Conservation (phyloP, 139 green algal genomes). For the Penium margaritaceum region DNA sequence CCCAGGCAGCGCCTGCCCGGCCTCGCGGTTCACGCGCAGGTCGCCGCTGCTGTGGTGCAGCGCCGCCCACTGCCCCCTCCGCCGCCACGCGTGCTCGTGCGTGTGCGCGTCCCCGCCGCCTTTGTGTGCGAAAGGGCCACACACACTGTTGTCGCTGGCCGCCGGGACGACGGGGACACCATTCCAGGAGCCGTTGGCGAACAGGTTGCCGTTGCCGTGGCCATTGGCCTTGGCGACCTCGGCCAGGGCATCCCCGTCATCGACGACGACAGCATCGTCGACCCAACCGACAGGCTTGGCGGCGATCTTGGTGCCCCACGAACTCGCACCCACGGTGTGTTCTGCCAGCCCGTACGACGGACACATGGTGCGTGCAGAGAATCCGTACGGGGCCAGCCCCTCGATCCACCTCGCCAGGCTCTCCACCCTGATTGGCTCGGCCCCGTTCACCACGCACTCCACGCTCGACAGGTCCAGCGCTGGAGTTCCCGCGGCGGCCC, state of each 20-base stretch:
- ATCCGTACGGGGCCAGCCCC: constrained; percentile 8
- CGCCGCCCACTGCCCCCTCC: not conserved
- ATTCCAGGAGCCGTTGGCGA: too few relatives aligned
- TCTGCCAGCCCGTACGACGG: constrained; percentile 30
- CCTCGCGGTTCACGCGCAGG: not conserved
- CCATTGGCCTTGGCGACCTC: too few relatives aligned
- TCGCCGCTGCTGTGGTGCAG: constrained; percentile 13
- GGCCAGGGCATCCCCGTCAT: too few relatives aligned
- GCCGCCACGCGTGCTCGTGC: not conserved
- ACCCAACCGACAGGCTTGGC: too few relatives aligned
- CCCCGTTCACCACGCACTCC: constrained; percentile 13
- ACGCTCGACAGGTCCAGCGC: constrained; percentile 17
- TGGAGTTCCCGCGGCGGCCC: too few relatives aligned
- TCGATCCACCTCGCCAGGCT: constrained; percentile 18
- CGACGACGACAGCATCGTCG: too few relatives aligned
- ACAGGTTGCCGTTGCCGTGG: too few relatives aligned
- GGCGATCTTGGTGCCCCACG: constrained; percentile 20
- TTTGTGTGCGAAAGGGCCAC: too few relatives aligned
- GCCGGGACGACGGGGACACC: too few relatives aligned
- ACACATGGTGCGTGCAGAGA: constrained; percentile 12
- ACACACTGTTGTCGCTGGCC: too few relatives aligned
- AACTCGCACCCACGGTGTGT: constrained; percentile 2
- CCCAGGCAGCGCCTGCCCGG: not conserved
- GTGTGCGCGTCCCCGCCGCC: too few relatives aligned
- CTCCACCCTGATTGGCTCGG: constrained; percentile 22